Conservation (phyloP, 2,329 filamentous ascomycete species). For the Pseudocercospora ulei region DNA sequence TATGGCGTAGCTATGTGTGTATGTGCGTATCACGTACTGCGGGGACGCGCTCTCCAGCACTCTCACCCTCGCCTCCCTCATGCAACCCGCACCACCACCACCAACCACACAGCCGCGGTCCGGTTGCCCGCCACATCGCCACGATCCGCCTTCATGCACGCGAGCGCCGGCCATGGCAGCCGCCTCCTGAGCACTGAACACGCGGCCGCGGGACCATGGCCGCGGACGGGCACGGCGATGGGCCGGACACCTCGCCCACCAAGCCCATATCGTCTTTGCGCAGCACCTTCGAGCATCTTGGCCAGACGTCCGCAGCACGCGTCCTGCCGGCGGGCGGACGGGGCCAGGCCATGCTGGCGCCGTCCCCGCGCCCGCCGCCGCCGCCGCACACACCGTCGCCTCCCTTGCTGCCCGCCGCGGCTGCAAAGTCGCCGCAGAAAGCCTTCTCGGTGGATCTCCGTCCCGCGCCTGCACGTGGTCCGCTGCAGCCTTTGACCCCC, state of each 20-base stretch:
- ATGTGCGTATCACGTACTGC: too few species aligned
- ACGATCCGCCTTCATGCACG: constrained; percentile 3
- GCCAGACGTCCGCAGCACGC: constrained; percentile 20
- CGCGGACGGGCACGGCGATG: constrained; percentile 41
- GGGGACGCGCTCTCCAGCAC: too few species aligned
- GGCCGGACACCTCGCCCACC: constrained; percentile 66
- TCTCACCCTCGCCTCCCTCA: too few species aligned
- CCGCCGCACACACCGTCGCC: constrained; percentile 41
- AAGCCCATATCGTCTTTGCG: constrained; percentile 73
- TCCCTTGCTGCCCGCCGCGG: constrained; percentile 53
- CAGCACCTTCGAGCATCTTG: constrained; percentile 71
- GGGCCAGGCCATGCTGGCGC: constrained; percentile 7
- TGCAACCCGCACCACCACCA: too few species aligned
- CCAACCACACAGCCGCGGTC: not conserved
- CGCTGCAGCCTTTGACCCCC: constrained; percentile 22
- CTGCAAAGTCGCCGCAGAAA: constrained; percentile 49
- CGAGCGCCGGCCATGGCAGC: constrained; percentile 8
- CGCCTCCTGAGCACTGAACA: constrained; percentile 5
- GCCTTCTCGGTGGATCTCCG: constrained; percentile 20
- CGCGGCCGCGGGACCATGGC: constrained; percentile 7
- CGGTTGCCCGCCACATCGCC: not conserved
- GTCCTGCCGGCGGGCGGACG: constrained; percentile 8
- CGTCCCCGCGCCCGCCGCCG: constrained; percentile 24
- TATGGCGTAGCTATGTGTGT: too few species aligned
- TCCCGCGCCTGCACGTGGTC: constrained; percentile 11